These are phyloP conservation scores for Ichthyophonus hoferi DNA, from an alignment of 208 protist genomes.

Conservation along the genomic window DNA sequence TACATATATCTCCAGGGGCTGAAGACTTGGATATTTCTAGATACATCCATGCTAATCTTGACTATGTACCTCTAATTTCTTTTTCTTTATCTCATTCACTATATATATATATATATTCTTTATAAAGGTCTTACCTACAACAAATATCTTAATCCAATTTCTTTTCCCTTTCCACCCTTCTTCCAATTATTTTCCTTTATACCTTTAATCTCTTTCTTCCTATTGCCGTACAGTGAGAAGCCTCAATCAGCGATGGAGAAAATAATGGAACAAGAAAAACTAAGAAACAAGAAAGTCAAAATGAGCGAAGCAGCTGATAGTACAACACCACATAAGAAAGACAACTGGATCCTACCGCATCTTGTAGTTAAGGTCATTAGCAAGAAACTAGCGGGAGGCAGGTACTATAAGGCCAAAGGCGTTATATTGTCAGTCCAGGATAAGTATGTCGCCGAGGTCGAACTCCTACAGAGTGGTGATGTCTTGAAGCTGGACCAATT, in stretches of 20 bases:
- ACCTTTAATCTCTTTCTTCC: too few relatives aligned
- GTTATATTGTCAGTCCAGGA: conserved; percentile 39
- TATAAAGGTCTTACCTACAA: too few relatives aligned
- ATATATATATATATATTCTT: too few relatives aligned
- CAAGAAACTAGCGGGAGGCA: conserved; percentile 50
- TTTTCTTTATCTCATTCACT: too few relatives aligned
- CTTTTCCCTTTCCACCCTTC: too few relatives aligned
- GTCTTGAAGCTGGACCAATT: conserved; percentile 57
- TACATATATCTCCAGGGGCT: too few relatives aligned
- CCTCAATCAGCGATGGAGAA: neutral
- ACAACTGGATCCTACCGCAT: conserved; percentile 28
- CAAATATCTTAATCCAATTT: too few relatives aligned
- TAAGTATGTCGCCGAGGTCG: conserved; percentile 48
- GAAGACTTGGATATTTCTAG: too few relatives aligned
- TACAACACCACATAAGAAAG: conserved; percentile 28
- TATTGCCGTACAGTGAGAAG: neutral
- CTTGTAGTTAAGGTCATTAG: conserved; percentile 61
- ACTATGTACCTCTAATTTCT: too few relatives aligned
- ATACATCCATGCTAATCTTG: too few relatives aligned
- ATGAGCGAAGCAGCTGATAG: neutral
- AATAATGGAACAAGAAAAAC: neutral
- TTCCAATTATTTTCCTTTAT: too few relatives aligned
- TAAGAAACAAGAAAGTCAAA: conserved; percentile 3
- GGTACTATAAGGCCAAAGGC: conserved; percentile 63
- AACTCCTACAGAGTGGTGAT: conserved; percentile 47